phyloP scores from a whole-genome alignment of 2,329 filamentous ascomycete genomes.

The Monosporascus cannonballus region DNA sequence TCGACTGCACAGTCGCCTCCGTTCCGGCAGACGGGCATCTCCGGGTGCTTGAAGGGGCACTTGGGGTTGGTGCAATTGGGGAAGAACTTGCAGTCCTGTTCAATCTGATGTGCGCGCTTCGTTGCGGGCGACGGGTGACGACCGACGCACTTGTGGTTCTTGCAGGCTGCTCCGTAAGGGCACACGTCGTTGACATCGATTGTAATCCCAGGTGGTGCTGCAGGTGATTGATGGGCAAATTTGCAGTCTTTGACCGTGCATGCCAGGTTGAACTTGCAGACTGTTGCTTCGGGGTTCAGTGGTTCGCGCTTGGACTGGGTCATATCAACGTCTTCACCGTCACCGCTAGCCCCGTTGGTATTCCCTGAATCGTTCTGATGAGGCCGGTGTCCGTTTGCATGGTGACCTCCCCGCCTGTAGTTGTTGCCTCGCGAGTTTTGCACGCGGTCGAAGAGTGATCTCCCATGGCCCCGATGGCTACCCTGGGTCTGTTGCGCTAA shows the following conservation, averaged over 20 bases:
- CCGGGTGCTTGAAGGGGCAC: slow-evolving; percentile 86
- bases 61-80: slow-evolving; percentile 83
- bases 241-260: slow-evolving; percentile 88
- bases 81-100: slow-evolving; percentile 85
- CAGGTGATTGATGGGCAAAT: slow-evolving; percentile 91
- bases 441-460: slow-evolving; percentile 71
- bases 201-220: slow-evolving; percentile 68
- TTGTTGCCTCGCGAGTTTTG: slow-evolving; percentile 43
- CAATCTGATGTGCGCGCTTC: slow-evolving; percentile 69
- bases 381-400: slow-evolving; percentile 31
- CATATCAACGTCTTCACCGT: slow-evolving; percentile 60
- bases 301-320: slow-evolving; percentile 45
- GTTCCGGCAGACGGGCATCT: slow-evolving; percentile 82
- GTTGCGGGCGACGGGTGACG: slow-evolving; percentile 89
- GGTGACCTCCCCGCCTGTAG: slow-evolving; percentile 42
- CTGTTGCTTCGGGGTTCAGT: slow-evolving; percentile 55
- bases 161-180: slow-evolving; percentile 83
- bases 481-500: slow-evolving; percentile 47
- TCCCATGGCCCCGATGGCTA: slow-evolving; percentile 38
- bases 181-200: slow-evolving; percentile 79
- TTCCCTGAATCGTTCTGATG: slow-evolving; percentile 28
- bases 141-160: slow-evolving; percentile 88
- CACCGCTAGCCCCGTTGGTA: slow-evolving; percentile 29
- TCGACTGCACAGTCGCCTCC: slow-evolving; percentile 78
- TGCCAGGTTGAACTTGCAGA: slow-evolving; percentile 84